Conservation (phyloP, 345 rosid genomes). For the Eucalyptus erythrocorys region DNA sequence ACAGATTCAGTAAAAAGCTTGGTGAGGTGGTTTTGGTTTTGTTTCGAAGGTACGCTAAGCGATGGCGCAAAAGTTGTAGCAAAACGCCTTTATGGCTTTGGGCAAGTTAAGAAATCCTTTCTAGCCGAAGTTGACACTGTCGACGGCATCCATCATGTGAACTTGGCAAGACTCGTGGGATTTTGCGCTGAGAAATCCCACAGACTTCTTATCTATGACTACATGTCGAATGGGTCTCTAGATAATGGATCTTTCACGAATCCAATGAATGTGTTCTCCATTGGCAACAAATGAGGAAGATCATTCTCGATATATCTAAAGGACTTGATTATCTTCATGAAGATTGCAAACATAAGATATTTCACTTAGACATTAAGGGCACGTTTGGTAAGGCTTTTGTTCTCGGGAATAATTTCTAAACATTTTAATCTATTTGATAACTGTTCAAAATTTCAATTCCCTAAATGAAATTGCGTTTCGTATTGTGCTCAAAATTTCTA, state of each 20-base stretch:
- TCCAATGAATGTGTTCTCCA: neutral
- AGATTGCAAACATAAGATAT: constrained; percentile 7
- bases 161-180: constrained; percentile 9
- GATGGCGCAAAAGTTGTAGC: constrained; percentile 10
- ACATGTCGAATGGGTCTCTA: constrained; percentile 12
- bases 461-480: too few relatives aligned
- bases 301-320: constrained; percentile 13
- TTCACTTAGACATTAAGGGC: constrained; percentile 1
- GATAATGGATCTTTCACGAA: constrained; percentile 14
- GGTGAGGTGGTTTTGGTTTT: constrained; percentile 21
- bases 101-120: constrained; percentile 10
- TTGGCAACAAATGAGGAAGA: constrained; percentile 15
- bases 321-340: constrained; percentile 18
- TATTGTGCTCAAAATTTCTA: too few relatives aligned
- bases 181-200: constrained; percentile 15
- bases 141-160: constrained; percentile 16
- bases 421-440: too few relatives aligned
- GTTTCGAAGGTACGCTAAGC: constrained; percentile 1
- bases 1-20: constrained; percentile 1
- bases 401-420: too few relatives aligned
- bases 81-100: constrained; percentile 8
- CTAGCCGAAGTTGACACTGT: constrained; percentile 15
- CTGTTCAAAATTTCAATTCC: too few relatives aligned
- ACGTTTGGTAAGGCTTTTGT: too few relatives aligned
- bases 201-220: constrained; percentile 10